phyloP scores from a whole-genome alignment of 75 land plant genomes.

The Sequoia sempervirens region DNA sequence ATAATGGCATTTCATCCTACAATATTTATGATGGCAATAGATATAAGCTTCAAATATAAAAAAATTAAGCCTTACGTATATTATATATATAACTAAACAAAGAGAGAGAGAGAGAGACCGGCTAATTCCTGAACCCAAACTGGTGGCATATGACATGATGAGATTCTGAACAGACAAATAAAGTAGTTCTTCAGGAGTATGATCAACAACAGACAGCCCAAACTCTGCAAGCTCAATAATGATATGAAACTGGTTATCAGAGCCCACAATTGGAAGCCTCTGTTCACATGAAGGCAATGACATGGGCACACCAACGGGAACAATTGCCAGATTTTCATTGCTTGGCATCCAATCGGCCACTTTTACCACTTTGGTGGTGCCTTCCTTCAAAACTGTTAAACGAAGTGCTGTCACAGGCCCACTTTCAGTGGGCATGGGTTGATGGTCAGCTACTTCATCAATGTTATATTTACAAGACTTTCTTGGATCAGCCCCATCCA shows the following conservation, averaged over 20 bases:
- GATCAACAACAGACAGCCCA: slow-evolving; percentile 87
- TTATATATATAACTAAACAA: no score
- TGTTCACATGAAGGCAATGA: slow-evolving; percentile 10
- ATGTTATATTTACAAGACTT: slow-evolving; percentile 55
- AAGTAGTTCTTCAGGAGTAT: slow-evolving; percentile 97
- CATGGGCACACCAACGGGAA: slow-evolving; percentile 15
- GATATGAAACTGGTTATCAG: slow-evolving; percentile 72
- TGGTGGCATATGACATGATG: slow-evolving; percentile 73
- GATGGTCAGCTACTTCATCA: slow-evolving; percentile 73
- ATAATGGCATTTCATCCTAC: neutral
- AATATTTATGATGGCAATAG: neutral
- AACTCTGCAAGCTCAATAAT: slow-evolving; percentile 81
- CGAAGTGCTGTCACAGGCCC: slow-evolving; percentile 54
- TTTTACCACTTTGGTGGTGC: slow-evolving; percentile 51
- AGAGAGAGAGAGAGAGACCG: slow-evolving; percentile 43
- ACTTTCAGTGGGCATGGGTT: slow-evolving; percentile 28
- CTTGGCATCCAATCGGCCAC: slow-evolving; percentile 85
- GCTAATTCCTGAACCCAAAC: slow-evolving; percentile 83
- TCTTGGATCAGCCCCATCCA: slow-evolving; percentile 55
- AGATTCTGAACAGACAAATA: slow-evolving; percentile 84
- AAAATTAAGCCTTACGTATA: neutral
- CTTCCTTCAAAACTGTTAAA: slow-evolving; percentile 62
- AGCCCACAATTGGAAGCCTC: slow-evolving; percentile 12
- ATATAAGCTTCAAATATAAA: neutral
- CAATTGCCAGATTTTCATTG: slow-evolving; percentile 29